Evolutionary conservation across 768 basidiomycete species (phyloP), one percentile per base, ranked within the genome.

Genomic region (Auriscalpium microsporum): DNA sequence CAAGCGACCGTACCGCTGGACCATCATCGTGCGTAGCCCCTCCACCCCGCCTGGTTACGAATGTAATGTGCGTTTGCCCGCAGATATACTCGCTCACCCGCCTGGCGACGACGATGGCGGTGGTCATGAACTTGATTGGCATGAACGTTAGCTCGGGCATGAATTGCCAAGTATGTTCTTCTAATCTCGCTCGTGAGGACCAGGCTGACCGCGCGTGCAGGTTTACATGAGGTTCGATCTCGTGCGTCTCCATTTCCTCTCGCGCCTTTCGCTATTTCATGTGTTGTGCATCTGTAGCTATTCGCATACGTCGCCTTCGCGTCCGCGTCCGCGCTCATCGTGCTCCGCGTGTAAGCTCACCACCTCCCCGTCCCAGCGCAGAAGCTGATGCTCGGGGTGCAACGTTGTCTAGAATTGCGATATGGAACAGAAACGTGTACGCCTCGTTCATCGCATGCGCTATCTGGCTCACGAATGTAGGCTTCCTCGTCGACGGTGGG

Each of bases 261-360:
- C 37, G 37, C 14, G 21, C 21, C 52, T 34, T 50, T 57, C 47
- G 13, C 14, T 42, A 9, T 42, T 42, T 42, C 40, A 13, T 42
- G 14, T 17, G 40, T 17, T 17, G 42, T 10, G 14, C 17, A 3
- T 9, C 8, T 17, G 17, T 35, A 57, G 52, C 36, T 48, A 16
- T 11, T 45, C 13, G 52, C 28, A 0, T 53, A 49, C 48, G 19
- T 19, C 8, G 37, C 52, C 13, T 53, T 57, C 28, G 28, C 45
- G 3, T 52, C 45, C 37, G 52, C 47, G 23, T 57, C 52, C 4
- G 11, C 16, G 10, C 56, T 57, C 17, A 57, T 57, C 19, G 14
- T 52, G 11, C 14, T 57, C 4, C 52, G 56, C 38, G 52, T 57
- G 56, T 57, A 19, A 57, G 56, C 17, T 49, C 28, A 14, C 23